Conservation (phyloP, 768 basidiomycete genomes). For the Paxillus ammoniavirescens region DNA sequence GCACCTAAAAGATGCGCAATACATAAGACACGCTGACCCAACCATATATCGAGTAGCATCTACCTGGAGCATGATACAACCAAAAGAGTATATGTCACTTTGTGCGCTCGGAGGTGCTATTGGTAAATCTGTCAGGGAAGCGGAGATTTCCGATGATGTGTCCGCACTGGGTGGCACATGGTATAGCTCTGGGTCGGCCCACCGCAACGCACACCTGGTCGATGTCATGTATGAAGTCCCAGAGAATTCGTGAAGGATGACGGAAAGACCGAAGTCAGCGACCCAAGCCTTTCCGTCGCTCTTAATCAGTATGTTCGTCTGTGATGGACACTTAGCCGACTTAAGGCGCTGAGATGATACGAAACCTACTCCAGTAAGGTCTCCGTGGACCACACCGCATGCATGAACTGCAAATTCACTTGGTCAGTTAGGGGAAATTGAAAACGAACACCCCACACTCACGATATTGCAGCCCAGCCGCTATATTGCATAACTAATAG, state of each 20-base stretch:
- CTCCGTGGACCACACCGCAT: not conserved
- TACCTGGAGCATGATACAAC: constrained; percentile 32
- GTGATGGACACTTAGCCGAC: not conserved
- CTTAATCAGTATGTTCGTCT: constrained; percentile 32
- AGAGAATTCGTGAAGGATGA: constrained; percentile 34
- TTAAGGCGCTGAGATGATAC: not conserved
- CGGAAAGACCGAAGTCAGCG: constrained; percentile 45
- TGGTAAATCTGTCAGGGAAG: not conserved
- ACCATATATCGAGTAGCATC: constrained; percentile 24
- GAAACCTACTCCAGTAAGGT: constrained; percentile 4
- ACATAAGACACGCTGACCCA: not conserved
- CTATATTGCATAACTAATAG: not conserved
- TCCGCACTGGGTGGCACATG: not conserved
- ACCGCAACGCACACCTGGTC: constrained; percentile 37
- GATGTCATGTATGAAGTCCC: constrained; percentile 12
- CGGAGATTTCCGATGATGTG: not conserved
- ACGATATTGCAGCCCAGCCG: not conserved
- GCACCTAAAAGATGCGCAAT: constrained; percentile 10
- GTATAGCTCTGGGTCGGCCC: constrained; percentile 42
- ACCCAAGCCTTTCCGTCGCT: constrained; percentile 36
- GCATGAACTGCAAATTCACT: not conserved
- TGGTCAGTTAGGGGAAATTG: not conserved
- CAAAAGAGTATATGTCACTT: constrained; percentile 45
- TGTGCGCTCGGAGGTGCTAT: constrained; percentile 14
- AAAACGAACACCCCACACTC: not conserved